Evolutionary conservation across 768 basidiomycete genomes (phyloP).

Genomic region (Lactifluus hygrophoroides): DNA sequence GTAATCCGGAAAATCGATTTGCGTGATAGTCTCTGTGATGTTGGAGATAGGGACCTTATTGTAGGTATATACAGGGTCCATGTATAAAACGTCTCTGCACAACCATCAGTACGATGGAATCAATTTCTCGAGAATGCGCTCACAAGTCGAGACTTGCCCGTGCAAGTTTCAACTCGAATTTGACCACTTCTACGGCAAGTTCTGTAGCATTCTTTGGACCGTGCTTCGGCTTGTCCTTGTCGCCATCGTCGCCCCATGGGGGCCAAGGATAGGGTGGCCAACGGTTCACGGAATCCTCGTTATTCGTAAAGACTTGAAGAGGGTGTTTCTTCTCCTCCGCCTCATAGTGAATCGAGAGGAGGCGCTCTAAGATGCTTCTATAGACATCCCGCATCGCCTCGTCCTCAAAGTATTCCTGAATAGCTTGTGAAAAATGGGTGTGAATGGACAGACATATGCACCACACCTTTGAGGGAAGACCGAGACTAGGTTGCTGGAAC

Average conservation of each 20-base stretch:
- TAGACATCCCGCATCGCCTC: slow-evolving; percentile 61
- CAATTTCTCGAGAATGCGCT: slow-evolving; percentile 22
- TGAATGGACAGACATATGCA: not conserved
- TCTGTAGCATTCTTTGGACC: slow-evolving; percentile 46
- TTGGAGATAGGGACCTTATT: slow-evolving; percentile 71
- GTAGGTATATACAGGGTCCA: slow-evolving; percentile 82
- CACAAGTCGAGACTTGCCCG: slow-evolving; percentile 73
- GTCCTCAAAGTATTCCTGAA: slow-evolving; percentile 86
- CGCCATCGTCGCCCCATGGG: slow-evolving; percentile 67
- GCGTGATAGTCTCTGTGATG: slow-evolving; percentile 58
- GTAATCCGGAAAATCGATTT: slow-evolving; percentile 80
- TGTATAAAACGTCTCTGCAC: slow-evolving; percentile 53
- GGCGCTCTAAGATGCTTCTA: slow-evolving; percentile 51
- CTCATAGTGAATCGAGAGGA: slow-evolving; percentile 53
- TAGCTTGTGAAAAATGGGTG: not conserved
- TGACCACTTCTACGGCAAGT: slow-evolving; percentile 62
- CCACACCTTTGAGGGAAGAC: slow-evolving; percentile 77
- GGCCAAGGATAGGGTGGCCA: slow-evolving; percentile 86
- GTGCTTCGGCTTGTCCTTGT: slow-evolving; percentile 37
- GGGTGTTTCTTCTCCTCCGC: slow-evolving; percentile 33
- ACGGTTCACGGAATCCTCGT: slow-evolving; percentile 35
- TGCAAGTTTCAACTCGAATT: slow-evolving; percentile 73
- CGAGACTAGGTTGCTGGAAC: slow-evolving; percentile 74
- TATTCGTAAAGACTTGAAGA: slow-evolving; percentile 12
- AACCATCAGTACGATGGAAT: slow-evolving; percentile 4